Conservation (phyloP, 108 stramenopile genomes). For the Nitzschia palea region DNA sequence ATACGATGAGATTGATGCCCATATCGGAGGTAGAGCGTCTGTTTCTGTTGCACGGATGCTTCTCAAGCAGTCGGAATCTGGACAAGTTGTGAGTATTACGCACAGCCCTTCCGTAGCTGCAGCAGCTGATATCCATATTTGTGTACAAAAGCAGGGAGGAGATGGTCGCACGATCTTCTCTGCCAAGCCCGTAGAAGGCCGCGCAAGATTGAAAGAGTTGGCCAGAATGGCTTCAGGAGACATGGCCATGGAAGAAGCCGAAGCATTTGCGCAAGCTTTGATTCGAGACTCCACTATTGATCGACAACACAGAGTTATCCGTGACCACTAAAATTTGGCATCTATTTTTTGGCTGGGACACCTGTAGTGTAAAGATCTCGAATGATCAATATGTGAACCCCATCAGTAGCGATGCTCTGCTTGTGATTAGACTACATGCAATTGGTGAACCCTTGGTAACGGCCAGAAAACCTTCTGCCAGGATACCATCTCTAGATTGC, state of each 20-base stretch:
- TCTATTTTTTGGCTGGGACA: not conserved
- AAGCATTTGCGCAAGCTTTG: slow-evolving; percentile 76
- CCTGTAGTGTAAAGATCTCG: not conserved
- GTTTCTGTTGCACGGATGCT: slow-evolving; percentile 76
- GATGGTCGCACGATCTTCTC: slow-evolving; percentile 21
- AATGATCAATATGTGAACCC: not conserved
- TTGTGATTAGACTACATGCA: too few relatives aligned
- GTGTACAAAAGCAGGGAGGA: slow-evolving; percentile 46
- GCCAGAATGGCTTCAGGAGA: slow-evolving; percentile 83
- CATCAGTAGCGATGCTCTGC: too few relatives aligned
- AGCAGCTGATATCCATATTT: slow-evolving; percentile 72
- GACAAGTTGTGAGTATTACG: slow-evolving; percentile 79
- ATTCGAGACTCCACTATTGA: slow-evolving; percentile 47
- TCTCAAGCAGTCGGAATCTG: slow-evolving; percentile 53
- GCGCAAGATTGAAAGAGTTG: slow-evolving; percentile 61
- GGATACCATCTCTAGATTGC: too few relatives aligned
- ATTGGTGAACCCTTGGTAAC: too few relatives aligned
- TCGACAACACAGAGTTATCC: not conserved
- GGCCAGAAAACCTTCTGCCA: too few relatives aligned
- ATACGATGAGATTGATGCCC: slow-evolving; percentile 88
- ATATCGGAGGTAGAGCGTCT: slow-evolving; percentile 83
- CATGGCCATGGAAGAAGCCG: slow-evolving; percentile 68
- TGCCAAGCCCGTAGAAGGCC: slow-evolving; percentile 46
- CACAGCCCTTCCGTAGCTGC: slow-evolving; percentile 82
- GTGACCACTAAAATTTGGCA: not conserved